A percentile compares a stretch with the other conserved stretches of the same genome.
Evolutionary conservation across 148 eudicot species (phyloP).

Genomic region (Cornus suecica): DNA sequence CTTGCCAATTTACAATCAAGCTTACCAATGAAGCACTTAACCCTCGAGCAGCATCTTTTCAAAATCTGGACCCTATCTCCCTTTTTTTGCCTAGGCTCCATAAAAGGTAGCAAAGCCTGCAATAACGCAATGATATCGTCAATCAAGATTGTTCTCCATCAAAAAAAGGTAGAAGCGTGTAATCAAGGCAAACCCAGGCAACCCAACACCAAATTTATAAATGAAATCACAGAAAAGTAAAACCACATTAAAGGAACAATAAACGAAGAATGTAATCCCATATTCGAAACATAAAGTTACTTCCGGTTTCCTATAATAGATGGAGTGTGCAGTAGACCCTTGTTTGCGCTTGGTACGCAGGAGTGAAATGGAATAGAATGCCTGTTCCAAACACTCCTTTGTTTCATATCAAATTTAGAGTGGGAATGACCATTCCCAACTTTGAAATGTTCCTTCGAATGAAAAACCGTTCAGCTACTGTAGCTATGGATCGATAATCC

Average conservation of each 20-base stretch:
- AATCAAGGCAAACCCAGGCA: neutral
- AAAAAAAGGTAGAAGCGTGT: neutral
- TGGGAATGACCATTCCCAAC: no score
- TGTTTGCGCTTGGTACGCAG: no score
- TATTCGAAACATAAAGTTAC: neutral
- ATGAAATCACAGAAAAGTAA: neutral
- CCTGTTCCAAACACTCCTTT: no score
- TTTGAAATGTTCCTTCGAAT: no score
- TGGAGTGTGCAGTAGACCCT: neutral
- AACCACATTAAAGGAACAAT: no score
- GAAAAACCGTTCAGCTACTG: no score
- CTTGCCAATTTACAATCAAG: neutral
- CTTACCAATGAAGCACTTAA: slow-evolving; percentile 83
- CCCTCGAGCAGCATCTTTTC: slow-evolving; percentile 52
- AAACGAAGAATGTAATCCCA: neutral
- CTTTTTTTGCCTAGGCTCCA: slow-evolving; percentile 53
- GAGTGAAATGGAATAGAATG: no score
- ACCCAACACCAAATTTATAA: neutral
- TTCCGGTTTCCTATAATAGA: neutral
- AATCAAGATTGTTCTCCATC: neutral
- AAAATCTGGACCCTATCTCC: slow-evolving; percentile 46
- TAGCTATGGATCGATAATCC: no score
- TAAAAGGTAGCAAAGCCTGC: slow-evolving; percentile 67
- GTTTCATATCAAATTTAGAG: no score
- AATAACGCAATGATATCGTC: neutral